Evolutionary conservation across 352 stramenopile genomes (phyloP).

Genomic region (Phytophthora idaei): DNA sequence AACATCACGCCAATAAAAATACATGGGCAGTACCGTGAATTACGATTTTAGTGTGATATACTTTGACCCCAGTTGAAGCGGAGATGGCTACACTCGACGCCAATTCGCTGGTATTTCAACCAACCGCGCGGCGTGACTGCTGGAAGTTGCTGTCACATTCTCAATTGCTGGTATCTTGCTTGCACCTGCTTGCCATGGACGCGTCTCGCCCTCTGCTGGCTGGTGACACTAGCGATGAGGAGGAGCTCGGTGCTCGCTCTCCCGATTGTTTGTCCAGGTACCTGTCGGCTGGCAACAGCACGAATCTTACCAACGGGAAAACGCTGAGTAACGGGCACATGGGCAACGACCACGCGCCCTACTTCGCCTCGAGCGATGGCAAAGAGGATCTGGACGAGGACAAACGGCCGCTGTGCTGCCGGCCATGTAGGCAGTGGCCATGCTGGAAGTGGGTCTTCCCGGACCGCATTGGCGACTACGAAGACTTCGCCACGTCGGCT

Average conservation of each 20-base stretch:
- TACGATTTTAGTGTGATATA: background rate
- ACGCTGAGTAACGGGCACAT: conserved; percentile 21
- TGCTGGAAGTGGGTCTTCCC: conserved; percentile 76
- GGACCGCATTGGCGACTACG: conserved; percentile 60
- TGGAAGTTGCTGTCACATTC: conserved; percentile 17
- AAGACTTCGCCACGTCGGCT: conserved; percentile 65
- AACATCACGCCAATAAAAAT: no score
- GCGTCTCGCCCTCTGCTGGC: conserved; percentile 55
- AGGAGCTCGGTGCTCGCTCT: conserved; percentile 18
- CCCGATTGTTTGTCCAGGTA: conserved; percentile 34
- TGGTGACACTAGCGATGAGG: conserved; percentile 38
- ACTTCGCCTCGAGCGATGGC: conserved; percentile 22
- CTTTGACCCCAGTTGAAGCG: no score
- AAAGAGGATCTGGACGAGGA: conserved; percentile 30
- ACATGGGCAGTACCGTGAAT: background rate
- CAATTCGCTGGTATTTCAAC: conserved; percentile 10
- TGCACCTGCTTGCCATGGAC: conserved; percentile 39
- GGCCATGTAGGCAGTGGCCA: conserved; percentile 45
- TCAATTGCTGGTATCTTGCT: conserved; percentile 23
- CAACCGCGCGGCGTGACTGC: conserved; percentile 15
- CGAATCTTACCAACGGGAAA: conserved; percentile 10
- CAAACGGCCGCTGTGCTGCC: conserved; percentile 23
- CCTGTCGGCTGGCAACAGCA: conserved; percentile 19
- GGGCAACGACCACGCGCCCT: conserved; percentile 23
- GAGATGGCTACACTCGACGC: no score